phyloP scores from a whole-genome alignment of 805 yeast genomes.

The Lipomyces starkeyi region DNA sequence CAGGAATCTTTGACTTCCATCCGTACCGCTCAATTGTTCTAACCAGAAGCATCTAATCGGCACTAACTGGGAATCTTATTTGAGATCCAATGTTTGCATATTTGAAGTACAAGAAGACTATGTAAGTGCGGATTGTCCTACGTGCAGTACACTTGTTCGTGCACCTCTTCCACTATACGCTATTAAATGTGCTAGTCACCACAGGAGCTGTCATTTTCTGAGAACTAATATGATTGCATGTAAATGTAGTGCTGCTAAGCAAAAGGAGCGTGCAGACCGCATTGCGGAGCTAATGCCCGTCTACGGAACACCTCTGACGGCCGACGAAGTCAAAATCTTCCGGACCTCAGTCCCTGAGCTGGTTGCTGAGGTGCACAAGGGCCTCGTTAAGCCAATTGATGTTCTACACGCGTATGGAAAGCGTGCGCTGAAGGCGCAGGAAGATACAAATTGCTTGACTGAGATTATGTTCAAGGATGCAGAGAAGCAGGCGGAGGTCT shows the following conservation, averaged over 20 bases:
- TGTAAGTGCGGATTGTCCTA: slow-evolving; percentile 19
- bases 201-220: background rate
- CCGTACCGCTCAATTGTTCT: background rate
- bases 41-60: background rate
- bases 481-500: slow-evolving; percentile 61
- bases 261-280: slow-evolving; percentile 46
- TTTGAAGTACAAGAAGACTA: slow-evolving; percentile 20
- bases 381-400: slow-evolving; percentile 56
- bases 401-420: slow-evolving; percentile 69
- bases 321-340: slow-evolving; percentile 48
- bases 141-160: background rate
- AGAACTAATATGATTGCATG: background rate
- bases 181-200: background rate
- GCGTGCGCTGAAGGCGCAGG: slow-evolving; percentile 67
- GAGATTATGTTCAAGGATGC: slow-evolving; percentile 71
- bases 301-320: slow-evolving; percentile 49
- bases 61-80: background rate
- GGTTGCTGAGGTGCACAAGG: slow-evolving; percentile 53
- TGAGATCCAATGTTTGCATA: slow-evolving; percentile 13
- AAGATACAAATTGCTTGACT: slow-evolving; percentile 60
- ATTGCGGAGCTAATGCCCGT: slow-evolving; percentile 46
- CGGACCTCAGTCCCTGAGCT: slow-evolving; percentile 52
- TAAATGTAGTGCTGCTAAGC: slow-evolving; percentile 40
- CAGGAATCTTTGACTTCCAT: background rate
- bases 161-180: background rate